Base-by-base conservation (phyloP, 768 basidiomycete genomes). In the Exidia glandulosa region DNA sequence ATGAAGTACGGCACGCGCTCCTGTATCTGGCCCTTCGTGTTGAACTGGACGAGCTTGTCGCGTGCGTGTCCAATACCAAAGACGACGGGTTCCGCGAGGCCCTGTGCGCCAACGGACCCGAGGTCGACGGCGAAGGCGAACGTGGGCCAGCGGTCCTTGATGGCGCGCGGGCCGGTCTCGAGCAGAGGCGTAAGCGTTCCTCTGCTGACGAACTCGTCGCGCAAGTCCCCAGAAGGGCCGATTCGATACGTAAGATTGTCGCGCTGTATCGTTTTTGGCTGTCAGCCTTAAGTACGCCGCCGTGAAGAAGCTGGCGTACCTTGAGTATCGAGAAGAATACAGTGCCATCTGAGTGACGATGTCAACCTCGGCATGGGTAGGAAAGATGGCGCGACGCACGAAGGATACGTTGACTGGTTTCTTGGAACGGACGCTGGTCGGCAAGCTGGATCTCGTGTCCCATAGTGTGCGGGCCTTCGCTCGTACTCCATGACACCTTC, bases 31-130 rank as follows among this genome's bases (percentile, higher is more conserved):
- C 58, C 56, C 2, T 32, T 27, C 4, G 6, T 37, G 32, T n/a
- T 6, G 34, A 3, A 34, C 3, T 30, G 41, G 29, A 59, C 48
- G 16, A 47, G 30, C 19, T 37, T 58, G 23, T 58, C 57, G 31
- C 61, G 57, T 4, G 55, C 52, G n/a, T 52, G 58, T 2, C 61
- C 61, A 33, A 62, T 19, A 3, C 36, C 61, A 45, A 59, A 62
- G 29, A 59, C 58, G 30, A 59, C 32, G 13, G 61, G 58, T 1
- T 13, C 31, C 30, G 27, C 12, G 23, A 56, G 29, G 25, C 6
- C 31, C 25, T 25, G n/a, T n/a, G n/a, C n/a, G n/a, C n/a, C n/a
- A 14, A 59, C 36, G 10, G 41, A 27, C n/a, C 50, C 58, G 13
- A 62, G 25, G 48, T 58, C 52, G 27, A 23, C 23, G 27, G 61